Evolutionary conservation across 148 eudicot genomes (phyloP).

Genomic region (Chenopodium suecicum): DNA sequence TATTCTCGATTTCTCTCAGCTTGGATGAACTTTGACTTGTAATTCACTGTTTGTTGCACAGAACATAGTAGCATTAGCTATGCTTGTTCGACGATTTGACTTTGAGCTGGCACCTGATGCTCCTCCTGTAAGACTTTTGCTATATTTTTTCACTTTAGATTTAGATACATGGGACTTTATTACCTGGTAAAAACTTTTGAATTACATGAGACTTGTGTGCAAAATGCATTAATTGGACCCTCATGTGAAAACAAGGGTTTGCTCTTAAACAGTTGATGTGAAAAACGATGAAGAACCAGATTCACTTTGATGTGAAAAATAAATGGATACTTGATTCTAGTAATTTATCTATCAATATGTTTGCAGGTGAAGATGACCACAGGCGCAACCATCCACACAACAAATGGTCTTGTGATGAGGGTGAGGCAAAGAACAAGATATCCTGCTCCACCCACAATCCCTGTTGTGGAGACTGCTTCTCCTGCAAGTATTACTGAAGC

Average conservation of each 20-base stretch:
- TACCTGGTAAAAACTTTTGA: not conserved
- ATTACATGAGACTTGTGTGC: not conserved
- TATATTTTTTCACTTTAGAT: not conserved
- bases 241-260: not conserved
- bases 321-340: not conserved
- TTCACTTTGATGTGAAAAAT: not conserved
- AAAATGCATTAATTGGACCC: not conserved
- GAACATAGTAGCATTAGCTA: slow-evolving; percentile 83
- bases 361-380: slow-evolving; percentile 92
- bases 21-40: not conserved
- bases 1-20: not conserved
- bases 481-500: slow-evolving; percentile 25
- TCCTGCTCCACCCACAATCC: slow-evolving; percentile 41
- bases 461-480: slow-evolving; percentile 41
- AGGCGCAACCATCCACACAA: slow-evolving; percentile 97
- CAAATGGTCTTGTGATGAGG: slow-evolving; percentile 82
- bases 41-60: slow-evolving; percentile 34
- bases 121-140: slow-evolving; percentile 67
- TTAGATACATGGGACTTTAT: not conserved
- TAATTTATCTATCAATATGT: not conserved
- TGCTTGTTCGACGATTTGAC: slow-evolving; percentile 89
- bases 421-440: slow-evolving; percentile 53
- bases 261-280: no score
- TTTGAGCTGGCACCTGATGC: slow-evolving; percentile 90
- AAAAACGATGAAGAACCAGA: not conserved